Evolutionary conservation across 23 red algal genomes (phyloP), one percentile per base, ranked within the genome.

Genomic region (Gracilaria domingensis): DNA sequence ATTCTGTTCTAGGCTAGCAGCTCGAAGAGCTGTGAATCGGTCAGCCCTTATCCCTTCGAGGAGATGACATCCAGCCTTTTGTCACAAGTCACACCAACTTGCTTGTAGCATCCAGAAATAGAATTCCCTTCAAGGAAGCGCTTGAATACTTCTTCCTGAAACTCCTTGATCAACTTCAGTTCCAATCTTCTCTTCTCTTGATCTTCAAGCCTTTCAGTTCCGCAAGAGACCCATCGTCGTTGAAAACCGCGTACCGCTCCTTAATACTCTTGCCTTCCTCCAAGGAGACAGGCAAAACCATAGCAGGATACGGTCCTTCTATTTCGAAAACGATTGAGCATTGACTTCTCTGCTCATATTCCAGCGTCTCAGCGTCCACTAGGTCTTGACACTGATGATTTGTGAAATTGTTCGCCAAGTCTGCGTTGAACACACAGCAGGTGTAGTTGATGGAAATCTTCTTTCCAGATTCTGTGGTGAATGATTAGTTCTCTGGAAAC

Each of bases 181-280:
- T 40, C 42, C 11, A 90, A 53, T 99, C 97, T 37, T 94, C 97
- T 9, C 97, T 81, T 70, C 97, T 66, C 87, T 99, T 99, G 79
- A 96, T 87, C 66, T 99, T 94, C 65, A 99, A 99, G 25, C 97
- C 97, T 87, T 99, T 99, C 12, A 99, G 79, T 71, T 99, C 97
- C 11, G 93, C 97, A 26, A 99, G 83, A 38, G 85, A 87, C 24
- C 94, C 94, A 67, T 96, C 97, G 28, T 75, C 69, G 53, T 99
- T 93, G 87, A 99, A 99, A n/a, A 99, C 97, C 17, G 97, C 97
- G 51, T 99, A 99, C 39, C 97, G 89, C 85, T 99, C 96, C 82
- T 99, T 99, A 34, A 99, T 96, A 66, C 82, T 96, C 66, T 96
- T 99, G 14, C 95, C 95, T 64, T 96, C 97, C 86, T 99, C 94